phyloP scores from a whole-genome alignment of 345 rosid genomes.

The Carallia brachiata region DNA sequence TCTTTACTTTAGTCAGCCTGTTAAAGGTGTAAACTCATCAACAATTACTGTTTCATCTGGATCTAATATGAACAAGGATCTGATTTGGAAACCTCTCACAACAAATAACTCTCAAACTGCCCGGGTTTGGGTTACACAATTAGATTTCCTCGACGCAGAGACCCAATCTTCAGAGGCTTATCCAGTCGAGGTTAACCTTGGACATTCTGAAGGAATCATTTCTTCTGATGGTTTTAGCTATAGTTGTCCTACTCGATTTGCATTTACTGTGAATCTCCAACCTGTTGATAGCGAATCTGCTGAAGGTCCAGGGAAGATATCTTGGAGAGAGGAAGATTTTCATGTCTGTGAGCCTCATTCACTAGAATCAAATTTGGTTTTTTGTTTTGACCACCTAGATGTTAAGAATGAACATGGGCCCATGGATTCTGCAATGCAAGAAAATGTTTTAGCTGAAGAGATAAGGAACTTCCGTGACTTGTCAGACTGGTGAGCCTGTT shows the following conservation, averaged over 20 bases:
- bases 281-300: conserved; percentile 24
- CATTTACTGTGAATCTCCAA: conserved; percentile 44
- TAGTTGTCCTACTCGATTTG: conserved; percentile 35
- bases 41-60: conserved; percentile 46
- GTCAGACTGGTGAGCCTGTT: conserved; percentile 53
- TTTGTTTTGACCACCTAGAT: conserved; percentile 31
- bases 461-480: conserved; percentile 51
- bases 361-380: conserved; percentile 32
- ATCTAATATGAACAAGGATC: conserved; percentile 34
- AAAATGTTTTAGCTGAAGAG: conserved; percentile 50
- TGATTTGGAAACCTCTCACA: conserved; percentile 65
- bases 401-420: conserved; percentile 31
- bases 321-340: conserved; percentile 62
- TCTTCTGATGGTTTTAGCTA: conserved; percentile 58
- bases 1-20: conserved; percentile 75
- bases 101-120: conserved; percentile 34
- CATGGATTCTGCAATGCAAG: conserved; percentile 52
- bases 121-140: conserved; percentile 64
- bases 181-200: conserved; percentile 56
- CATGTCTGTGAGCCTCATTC: conserved; percentile 33
- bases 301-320: conserved; percentile 34
- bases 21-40: conserved; percentile 65
- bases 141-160: conserved; percentile 34
- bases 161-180: conserved; percentile 25
- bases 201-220: conserved; percentile 59